These are phyloP conservation scores for Lenwebbia sp. DNA, from an alignment of 345 rosid genomes.

Conservation along the genomic window DNA sequence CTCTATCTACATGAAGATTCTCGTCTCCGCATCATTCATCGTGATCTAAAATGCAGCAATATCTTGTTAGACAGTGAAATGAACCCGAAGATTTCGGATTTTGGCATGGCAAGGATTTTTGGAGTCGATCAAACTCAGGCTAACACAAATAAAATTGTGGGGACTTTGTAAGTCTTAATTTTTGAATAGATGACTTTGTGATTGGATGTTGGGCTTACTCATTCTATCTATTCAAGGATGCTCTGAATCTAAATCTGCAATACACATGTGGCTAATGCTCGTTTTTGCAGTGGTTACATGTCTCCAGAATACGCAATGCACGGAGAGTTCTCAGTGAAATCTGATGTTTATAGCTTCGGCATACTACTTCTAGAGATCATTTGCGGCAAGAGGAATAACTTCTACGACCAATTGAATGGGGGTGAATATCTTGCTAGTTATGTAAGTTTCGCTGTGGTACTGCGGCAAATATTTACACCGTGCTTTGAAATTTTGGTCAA, in stretches of 20 bases:
- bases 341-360: not conserved
- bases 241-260: not conserved
- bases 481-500: fast-evolving
- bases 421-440: not conserved
- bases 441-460: not conserved
- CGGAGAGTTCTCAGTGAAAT: not conserved
- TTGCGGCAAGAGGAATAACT: not conserved
- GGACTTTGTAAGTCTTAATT: not conserved
- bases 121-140: not conserved
- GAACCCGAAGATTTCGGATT: not conserved
- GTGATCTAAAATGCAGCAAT: not conserved
- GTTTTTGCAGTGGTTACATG: no score
- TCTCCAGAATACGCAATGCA: no score
- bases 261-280: not conserved
- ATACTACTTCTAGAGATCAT: not conserved
- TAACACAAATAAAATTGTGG: not conserved
- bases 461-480: not conserved
- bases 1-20: not conserved
- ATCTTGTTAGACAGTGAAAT: not conserved
- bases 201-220: not conserved
- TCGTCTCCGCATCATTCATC: not conserved
- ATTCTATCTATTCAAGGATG: not conserved
- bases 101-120: not conserved
- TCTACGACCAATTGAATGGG: not conserved
- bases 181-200: not conserved